Evolutionary conservation across 768 basidiomycete species (phyloP).

Genomic region (Epithele typhae): DNA sequence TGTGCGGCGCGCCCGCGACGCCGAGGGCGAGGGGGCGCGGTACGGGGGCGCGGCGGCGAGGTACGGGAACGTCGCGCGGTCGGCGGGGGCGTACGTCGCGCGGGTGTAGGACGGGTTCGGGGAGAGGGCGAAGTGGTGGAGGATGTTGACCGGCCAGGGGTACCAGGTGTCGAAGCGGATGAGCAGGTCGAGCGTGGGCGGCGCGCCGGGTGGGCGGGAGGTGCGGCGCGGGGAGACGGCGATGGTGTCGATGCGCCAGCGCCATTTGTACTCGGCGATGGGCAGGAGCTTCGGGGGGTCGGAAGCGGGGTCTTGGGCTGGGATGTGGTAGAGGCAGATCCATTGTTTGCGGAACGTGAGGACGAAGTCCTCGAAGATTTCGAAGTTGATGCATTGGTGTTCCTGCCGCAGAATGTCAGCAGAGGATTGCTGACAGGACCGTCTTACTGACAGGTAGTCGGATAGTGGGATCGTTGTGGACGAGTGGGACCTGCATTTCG

Average conservation of each 20-base stretch:
- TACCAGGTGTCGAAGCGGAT: conserved; percentile 56
- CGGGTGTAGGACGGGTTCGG: conserved; percentile 34
- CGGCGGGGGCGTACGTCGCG: neutral
- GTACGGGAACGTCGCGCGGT: conserved; percentile 11
- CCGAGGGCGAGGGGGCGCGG: neutral
- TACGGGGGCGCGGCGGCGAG: conserved; percentile 3
- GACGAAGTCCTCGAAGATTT: conserved; percentile 40
- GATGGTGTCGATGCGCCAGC: conserved; percentile 54
- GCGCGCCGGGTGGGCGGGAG: conserved; percentile 1
- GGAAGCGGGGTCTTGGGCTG: conserved; percentile 14
- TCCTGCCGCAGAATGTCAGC: conserved; percentile 23
- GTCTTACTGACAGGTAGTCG: conserved; percentile 4
- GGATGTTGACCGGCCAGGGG: conserved; percentile 66
- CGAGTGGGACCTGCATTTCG: conserved; percentile 4
- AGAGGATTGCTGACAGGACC: too few relatives aligned
- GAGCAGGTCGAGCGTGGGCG: conserved; percentile 42
- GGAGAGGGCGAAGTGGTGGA: conserved; percentile 56
- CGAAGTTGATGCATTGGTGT: conserved; percentile 36
- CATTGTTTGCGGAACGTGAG: conserved; percentile 39
- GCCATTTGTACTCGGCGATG: conserved; percentile 43
- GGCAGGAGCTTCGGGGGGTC: conserved; percentile 34
- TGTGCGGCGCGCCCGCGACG: conserved; percentile 6
- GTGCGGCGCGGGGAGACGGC: conserved; percentile 32
- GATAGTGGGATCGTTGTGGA: conserved; percentile 12
- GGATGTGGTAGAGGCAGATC: conserved; percentile 26